These are phyloP conservation scores for Linnemannia schmuckeri DNA, from an alignment of 192 early-diverging fungal species.

Conservation along the genomic window DNA sequence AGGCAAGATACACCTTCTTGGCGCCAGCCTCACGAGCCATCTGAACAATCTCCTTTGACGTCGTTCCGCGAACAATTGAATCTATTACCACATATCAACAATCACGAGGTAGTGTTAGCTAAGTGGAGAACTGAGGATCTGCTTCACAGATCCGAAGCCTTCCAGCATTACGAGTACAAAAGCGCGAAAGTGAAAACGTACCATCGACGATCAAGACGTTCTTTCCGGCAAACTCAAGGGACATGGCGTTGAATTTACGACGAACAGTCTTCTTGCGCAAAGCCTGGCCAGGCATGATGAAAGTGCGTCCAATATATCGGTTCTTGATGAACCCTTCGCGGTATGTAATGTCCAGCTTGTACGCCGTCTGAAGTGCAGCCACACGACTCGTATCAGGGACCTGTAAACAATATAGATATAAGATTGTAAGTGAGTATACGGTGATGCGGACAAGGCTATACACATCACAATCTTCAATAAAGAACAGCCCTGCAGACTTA, in stretches of 20 bases:
- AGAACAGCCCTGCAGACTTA: conserved; percentile 46
- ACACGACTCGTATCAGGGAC: conserved; percentile 95
- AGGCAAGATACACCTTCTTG: conserved; percentile 98
- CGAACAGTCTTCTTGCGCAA: conserved; percentile 89
- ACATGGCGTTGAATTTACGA: conserved; percentile 98
- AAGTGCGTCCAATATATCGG: conserved; percentile 97
- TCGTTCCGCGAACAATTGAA: conserved; percentile 98
- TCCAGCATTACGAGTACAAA: neutral
- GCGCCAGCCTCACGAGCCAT: conserved; percentile 99
- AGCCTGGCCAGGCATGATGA: conserved; percentile 98
- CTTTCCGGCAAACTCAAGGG: conserved; percentile 92
- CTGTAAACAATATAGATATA: conserved; percentile 32
- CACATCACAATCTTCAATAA: neutral
- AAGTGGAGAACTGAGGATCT: neutral
- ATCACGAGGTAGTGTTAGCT: neutral
- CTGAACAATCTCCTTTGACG: conserved; percentile 96
- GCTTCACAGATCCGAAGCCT: neutral
- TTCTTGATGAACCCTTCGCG: conserved; percentile 99
- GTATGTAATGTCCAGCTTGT: conserved; percentile 88
- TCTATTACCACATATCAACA: conserved; percentile 60
- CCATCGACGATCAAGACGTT: conserved; percentile 97
- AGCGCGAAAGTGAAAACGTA: conserved; percentile 29
- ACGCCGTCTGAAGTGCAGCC: conserved; percentile 91
- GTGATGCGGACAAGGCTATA: conserved; percentile 1
- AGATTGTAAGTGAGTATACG: neutral